Conservation (phyloP, 176 grass and related monocot species). For the Chrysopogon serrulatus region DNA sequence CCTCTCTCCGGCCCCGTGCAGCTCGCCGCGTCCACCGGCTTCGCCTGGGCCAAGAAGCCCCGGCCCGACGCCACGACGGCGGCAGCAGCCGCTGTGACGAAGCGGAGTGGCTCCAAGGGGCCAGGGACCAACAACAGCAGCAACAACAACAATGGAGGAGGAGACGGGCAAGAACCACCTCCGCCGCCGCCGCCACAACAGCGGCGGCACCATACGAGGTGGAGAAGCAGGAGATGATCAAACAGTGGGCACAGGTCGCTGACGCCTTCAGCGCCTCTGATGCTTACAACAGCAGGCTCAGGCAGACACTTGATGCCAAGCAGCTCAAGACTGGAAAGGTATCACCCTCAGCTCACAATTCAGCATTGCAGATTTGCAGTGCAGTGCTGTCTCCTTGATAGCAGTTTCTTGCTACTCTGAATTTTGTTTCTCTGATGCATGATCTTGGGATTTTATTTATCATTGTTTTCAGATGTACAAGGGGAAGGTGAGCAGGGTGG, state of each 20-base stretch:
- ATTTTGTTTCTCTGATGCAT: neutral
- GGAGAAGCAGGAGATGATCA: conserved; percentile 60
- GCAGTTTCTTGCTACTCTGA: neutral
- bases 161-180: conserved; percentile 1
- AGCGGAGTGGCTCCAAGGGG: conserved; percentile 17
- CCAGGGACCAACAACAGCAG: neutral
- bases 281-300: conserved; percentile 20
- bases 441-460: neutral
- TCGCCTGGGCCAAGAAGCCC: conserved; percentile 69
- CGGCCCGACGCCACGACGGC: conserved; percentile 1
- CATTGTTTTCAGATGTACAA: conserved; percentile 46
- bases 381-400: neutral
- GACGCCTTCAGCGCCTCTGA: conserved; percentile 39
- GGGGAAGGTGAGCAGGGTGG: conserved; percentile 41
- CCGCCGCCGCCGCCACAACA: neutral
- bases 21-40: conserved; percentile 51
- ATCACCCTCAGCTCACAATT: neutral
- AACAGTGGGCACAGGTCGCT: conserved; percentile 68
- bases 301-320: conserved; percentile 25
- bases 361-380: neutral
- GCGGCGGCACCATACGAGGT: conserved; percentile 33
- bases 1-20: conserved; percentile 36
- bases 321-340: conserved; percentile 39
- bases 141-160: neutral
- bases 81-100: neutral